These are phyloP conservation scores for Colletotrichum neosansevieriae DNA, from an alignment of 2,329 filamentous ascomycete species.

Conservation along the genomic window DNA sequence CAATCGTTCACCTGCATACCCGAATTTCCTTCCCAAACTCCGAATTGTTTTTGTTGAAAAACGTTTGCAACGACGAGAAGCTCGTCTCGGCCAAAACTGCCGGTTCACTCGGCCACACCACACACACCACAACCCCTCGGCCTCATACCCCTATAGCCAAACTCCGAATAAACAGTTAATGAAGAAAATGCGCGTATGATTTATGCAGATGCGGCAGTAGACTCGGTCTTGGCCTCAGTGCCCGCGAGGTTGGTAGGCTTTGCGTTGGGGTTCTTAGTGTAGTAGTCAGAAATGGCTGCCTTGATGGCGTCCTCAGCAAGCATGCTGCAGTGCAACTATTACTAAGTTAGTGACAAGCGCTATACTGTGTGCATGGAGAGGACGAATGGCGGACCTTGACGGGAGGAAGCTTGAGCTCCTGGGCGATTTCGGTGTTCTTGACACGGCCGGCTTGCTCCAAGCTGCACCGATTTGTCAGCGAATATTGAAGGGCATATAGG, in stretches of 20 bases:
- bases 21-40: slow-evolving; percentile 32
- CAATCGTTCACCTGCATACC: slow-evolving; percentile 20
- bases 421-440: slow-evolving; percentile 97
- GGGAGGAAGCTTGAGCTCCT: slow-evolving; percentile 90
- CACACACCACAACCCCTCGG: neutral
- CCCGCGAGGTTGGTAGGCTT: slow-evolving; percentile 81
- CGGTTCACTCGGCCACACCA: slow-evolving; percentile 11
- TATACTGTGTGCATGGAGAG: neutral
- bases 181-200: neutral
- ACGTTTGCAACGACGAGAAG: neutral
- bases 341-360: slow-evolving; percentile 45
- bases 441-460: slow-evolving; percentile 92
- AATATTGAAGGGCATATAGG: neutral
- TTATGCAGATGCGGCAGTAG: slow-evolving; percentile 43
- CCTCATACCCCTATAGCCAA: slow-evolving; percentile 9
- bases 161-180: slow-evolving; percentile 22
- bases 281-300: slow-evolving; percentile 89
- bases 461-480: slow-evolving; percentile 38
- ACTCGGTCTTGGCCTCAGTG: slow-evolving; percentile 71
- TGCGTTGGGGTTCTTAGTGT: slow-evolving; percentile 86
- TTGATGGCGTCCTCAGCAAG: slow-evolving; percentile 93
- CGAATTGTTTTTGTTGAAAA: slow-evolving; percentile 25
- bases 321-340: slow-evolving; percentile 89
- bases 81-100: slow-evolving; percentile 5
- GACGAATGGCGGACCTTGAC: slow-evolving; percentile 78